A percentile compares a stretch with the other conserved stretches of the same genome.
Evolutionary conservation across 1,139 yeast genomes (phyloP).

Genomic region (Lodderomyces metapsilosis): DNA sequence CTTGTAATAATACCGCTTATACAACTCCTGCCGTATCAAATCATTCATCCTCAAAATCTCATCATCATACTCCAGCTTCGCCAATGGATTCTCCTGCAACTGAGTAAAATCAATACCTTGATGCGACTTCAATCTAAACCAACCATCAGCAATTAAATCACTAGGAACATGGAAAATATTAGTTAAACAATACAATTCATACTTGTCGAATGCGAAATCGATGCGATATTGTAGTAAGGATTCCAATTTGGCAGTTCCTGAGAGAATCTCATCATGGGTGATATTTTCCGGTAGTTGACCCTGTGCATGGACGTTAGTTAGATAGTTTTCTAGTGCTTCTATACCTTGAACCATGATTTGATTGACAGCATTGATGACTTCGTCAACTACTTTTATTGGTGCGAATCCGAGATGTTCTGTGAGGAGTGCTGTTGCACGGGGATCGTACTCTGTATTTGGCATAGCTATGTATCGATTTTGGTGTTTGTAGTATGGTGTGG

Average conservation of each 20-base stretch:
- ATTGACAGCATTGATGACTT: slow-evolving; percentile 85
- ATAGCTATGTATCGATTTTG: no score
- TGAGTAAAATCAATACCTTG: slow-evolving; percentile 44
- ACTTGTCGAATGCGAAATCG: slow-evolving; percentile 84
- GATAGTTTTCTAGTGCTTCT: slow-evolving; percentile 70
- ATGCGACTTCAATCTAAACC: slow-evolving; percentile 69
- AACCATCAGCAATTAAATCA: slow-evolving; percentile 66
- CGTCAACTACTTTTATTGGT: slow-evolving; percentile 84
- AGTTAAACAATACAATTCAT: slow-evolving; percentile 77
- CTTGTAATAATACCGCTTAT: slow-evolving; percentile 41
- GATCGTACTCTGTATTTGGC: slow-evolving; percentile 6
- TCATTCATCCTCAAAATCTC: slow-evolving; percentile 35
- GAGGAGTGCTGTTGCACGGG: slow-evolving; percentile 25
- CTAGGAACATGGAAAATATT: slow-evolving; percentile 73
- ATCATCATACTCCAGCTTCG: slow-evolving; percentile 31
- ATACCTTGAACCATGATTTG: slow-evolving; percentile 83
- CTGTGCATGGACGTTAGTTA: slow-evolving; percentile 33
- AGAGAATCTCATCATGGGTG: slow-evolving; percentile 53
- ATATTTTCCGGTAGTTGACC: slow-evolving; percentile 7
- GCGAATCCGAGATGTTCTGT: slow-evolving; percentile 89
- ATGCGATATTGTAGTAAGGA: slow-evolving; percentile 72
- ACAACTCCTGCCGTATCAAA: slow-evolving; percentile 46
- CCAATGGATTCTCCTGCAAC: slow-evolving; percentile 4
- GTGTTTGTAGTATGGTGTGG: background rate
- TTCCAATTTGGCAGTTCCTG: slow-evolving; percentile 81